Base-by-base conservation (phyloP, 2,329 filamentous ascomycete species). In the Fusarium concolor region DNA sequence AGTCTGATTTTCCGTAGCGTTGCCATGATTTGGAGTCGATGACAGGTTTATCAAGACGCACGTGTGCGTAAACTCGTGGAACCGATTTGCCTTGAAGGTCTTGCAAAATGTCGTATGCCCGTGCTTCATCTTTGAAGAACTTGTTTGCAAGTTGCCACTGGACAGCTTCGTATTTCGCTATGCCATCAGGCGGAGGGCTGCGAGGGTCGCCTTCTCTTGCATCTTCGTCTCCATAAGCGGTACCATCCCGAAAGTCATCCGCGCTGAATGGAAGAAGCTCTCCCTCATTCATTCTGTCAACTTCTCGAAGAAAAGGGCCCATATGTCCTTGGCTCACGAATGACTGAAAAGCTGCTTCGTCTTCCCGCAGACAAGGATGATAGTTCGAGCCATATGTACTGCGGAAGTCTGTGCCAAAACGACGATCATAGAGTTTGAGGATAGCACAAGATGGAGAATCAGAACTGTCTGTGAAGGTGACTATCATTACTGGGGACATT, bases 1-100 rank as follows among this genome's bases (percentile, higher is more conserved):
- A 15, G 4, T 14, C 1, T 4, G 1, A 0, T 6, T 17, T 14
- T 9, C 17, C 8, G n/a, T n/a, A n/a, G n/a, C n/a, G n/a, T 17
- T 17, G 31, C n/a, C n/a, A 18, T 15, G 9, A 15, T 3, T 12
- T 1, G 12, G n/a, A 14, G 2, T 3, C 10, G 15, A 4, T 10
- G 10, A n/a, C n/a, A n/a, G n/a, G n/a, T n/a, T n/a, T n/a, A n/a
- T n/a, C 3, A 6, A 53, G 3, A 7, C 17, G 39, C 3, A 53
- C 50, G 18, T 43, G n/a, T 3, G 39, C 50, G 2, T 8, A 45
- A 6, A 37, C 6, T 3, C 14, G 20, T 0, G 50, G 50, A n/a
- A 53, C n/a, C 0, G 3, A 1, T 3, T 5, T 10, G 3, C 50
- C 50, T 2, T 53, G 50, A 1, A 52, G 18, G 9, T 15, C 18